These are phyloP conservation scores for Karstenula rhodostoma DNA, from an alignment of 2,329 filamentous ascomycete genomes.

Conservation along the genomic window DNA sequence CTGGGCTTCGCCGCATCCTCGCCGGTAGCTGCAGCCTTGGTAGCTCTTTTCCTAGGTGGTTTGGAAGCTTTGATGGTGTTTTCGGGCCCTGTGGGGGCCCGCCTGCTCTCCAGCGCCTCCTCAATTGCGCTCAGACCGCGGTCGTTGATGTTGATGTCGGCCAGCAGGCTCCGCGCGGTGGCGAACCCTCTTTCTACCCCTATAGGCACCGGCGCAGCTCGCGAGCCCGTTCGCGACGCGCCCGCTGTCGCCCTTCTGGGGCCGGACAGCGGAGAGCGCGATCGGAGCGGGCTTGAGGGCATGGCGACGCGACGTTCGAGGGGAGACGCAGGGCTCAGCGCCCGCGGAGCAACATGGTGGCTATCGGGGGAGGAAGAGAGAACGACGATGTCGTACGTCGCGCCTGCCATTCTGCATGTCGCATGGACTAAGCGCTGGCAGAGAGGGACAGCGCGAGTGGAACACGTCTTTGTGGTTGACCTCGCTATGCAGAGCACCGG, in stretches of 20 bases:
- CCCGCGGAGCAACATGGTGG: slow-evolving; percentile 13
- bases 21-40: slow-evolving; percentile 21
- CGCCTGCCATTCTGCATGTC: slow-evolving; percentile 34
- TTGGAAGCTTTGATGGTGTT: slow-evolving; percentile 19
- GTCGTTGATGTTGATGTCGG: slow-evolving; percentile 6
- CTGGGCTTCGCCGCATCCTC: slow-evolving; percentile 19
- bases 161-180: slow-evolving; percentile 44
- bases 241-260: slow-evolving; percentile 23
- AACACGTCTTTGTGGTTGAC: slow-evolving; percentile 1
- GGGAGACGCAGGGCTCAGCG: slow-evolving; percentile 3
- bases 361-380: slow-evolving; percentile 44
- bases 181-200: slow-evolving; percentile 41
- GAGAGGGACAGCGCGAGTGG: background rate
- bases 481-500: background rate
- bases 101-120: slow-evolving; percentile 6
- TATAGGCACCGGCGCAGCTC: slow-evolving; percentile 36
- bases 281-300: slow-evolving; percentile 31
- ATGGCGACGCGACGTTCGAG: slow-evolving; percentile 39
- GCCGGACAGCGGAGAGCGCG: slow-evolving; percentile 33
- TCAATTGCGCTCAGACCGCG: slow-evolving; percentile 6
- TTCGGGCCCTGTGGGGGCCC: slow-evolving; percentile 15
- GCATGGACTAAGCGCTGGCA: background rate
- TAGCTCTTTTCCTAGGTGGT: slow-evolving; percentile 27
- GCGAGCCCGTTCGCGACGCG: slow-evolving; percentile 40
- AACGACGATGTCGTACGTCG: slow-evolving; percentile 35